Evolutionary conservation across 2,329 filamentous ascomycete species (phyloP), one percentile per base, ranked within the genome.

Genomic region (Paramyrothecium roridum): DNA sequence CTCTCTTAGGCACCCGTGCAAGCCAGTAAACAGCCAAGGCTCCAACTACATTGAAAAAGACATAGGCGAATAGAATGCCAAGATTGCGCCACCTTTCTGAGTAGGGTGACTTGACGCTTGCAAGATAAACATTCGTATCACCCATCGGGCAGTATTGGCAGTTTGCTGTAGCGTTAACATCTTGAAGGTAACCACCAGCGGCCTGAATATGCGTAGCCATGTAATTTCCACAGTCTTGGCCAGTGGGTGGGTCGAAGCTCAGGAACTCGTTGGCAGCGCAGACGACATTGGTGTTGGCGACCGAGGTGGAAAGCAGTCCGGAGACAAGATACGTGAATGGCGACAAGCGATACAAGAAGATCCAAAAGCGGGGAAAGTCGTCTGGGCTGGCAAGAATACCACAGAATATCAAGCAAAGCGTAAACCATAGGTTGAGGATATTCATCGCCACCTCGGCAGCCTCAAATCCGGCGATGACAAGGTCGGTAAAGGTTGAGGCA

Each of bases 381-480:
- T 74, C 70, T 0, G 88, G 87, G 7, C 76, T 75, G 26, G 86
- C 85, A 58, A 96, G 81, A 51, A 95, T 87, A 79, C 87, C 80
- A 65, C 86, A 90, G 80, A 93, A 93, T 63, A 91, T 83, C 53
- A 93, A 77, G 57, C 81, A 85, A 54, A 93, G 77, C 37, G 82
- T 85, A 75, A 93, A 93, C 63, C 89, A 74, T 56, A 93, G 69
- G 59, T 91, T 90, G 63, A 88, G 89, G 58, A 95, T 77, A 70
- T 91, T 91, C 52, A 86, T 88, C 55, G 85, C 90, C 1, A 83
- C 87, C 71, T 93, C 89, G 19, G 90, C 89, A 26, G 84, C 84
- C 54, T 90, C 87, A 56, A 93, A 83, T 17, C 86, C 87, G 1
- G 90, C 26, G 10, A 30, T 30, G 26, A 30, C 10, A 4, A 30